These are phyloP conservation scores for Pythium periplocum DNA, from an alignment of 352 stramenopile species.

Conservation along the genomic window DNA sequence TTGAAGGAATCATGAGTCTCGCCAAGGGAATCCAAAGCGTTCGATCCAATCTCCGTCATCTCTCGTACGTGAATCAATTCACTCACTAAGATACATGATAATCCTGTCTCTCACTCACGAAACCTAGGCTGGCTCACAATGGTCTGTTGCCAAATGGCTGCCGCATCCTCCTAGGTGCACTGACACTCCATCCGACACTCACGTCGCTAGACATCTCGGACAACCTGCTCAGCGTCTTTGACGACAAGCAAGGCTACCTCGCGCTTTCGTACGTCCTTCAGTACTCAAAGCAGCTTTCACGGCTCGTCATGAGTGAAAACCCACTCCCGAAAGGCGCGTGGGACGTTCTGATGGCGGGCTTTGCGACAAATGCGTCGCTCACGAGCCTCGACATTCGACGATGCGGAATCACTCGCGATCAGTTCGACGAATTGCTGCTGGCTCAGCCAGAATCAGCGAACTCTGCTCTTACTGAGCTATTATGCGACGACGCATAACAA, in stretches of 20 bases:
- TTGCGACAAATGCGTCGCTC: conserved; percentile 31
- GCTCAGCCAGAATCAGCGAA: too few relatives aligned
- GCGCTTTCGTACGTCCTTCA: conserved; percentile 46
- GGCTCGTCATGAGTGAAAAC: conserved; percentile 38
- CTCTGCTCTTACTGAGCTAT: too few relatives aligned
- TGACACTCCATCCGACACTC: conserved; percentile 49
- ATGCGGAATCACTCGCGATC: conserved; percentile 20
- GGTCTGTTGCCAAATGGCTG: conserved; percentile 51
- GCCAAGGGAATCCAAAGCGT: conserved; percentile 54
- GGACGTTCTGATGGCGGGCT: conserved; percentile 15
- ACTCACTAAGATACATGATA: neutral
- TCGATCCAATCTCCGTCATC: conserved; percentile 37
- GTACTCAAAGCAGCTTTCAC: conserved; percentile 44
- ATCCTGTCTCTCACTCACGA: neutral
- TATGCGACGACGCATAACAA: too few relatives aligned
- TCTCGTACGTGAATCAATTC: conserved; percentile 32
- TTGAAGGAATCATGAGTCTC: conserved; percentile 40
- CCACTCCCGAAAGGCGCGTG: conserved; percentile 17
- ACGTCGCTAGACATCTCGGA: conserved; percentile 50
- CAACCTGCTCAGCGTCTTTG: conserved; percentile 52
- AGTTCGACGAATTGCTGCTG: conserved; percentile 1
- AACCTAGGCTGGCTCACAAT: conserved; percentile 40
- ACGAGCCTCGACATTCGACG: conserved; percentile 25
- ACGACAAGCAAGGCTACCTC: conserved; percentile 45
- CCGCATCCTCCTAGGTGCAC: conserved; percentile 37